Base-by-base conservation (phyloP, 1,139 yeast genomes). In the Zygotorulaspora mrakii region DNA sequence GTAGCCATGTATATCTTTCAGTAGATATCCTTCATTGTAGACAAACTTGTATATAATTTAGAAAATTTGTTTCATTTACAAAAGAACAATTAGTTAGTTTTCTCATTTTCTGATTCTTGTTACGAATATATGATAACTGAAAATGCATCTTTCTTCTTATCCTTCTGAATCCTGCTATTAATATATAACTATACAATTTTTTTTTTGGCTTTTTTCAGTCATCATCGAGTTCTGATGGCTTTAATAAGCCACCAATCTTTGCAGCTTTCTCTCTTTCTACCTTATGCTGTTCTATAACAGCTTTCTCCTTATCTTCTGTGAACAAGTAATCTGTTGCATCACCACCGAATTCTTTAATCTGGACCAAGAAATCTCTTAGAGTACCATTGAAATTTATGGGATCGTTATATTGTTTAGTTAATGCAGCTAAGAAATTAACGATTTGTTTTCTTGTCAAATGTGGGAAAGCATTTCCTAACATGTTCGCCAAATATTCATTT, bases 221-320 rank as follows among this genome's bases (percentile, higher is more conserved):
- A 52, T 87, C 96, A 55, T 86, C 96, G 77, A 89, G 76, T 56
- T 91, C 98, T n/a, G 95, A 81, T 24, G 98, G 98, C 64, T 89
- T 91, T 60, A 91, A 71, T 62, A 91, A 74, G 39, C 98, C 98
- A 54, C 97, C 97, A 49, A 91, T 83, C 68, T 79, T 81, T 57
- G 84, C 70, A 43, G 95, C 96, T 53, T 76, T 78, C 64, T 87
- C 94, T 57, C 82, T 79, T 55, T 86, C 94, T 47, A 73, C 61
- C 61, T 74, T 76, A 50, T 72, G 77, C 62, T 78, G 79, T 62
- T 84, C 94, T 51, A 73, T 69, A 48, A 77, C 66, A 62, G 88
- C 95, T 40, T 73, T 71, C 63, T 87, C 95, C 60, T 82, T 83
- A 58, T 91, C 98, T 60, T 91, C 98, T 13, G 95, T 95, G 68